These are phyloP conservation scores for Citrus reticulata DNA, from an alignment of 345 rosid genomes.

Conservation along the genomic window DNA sequence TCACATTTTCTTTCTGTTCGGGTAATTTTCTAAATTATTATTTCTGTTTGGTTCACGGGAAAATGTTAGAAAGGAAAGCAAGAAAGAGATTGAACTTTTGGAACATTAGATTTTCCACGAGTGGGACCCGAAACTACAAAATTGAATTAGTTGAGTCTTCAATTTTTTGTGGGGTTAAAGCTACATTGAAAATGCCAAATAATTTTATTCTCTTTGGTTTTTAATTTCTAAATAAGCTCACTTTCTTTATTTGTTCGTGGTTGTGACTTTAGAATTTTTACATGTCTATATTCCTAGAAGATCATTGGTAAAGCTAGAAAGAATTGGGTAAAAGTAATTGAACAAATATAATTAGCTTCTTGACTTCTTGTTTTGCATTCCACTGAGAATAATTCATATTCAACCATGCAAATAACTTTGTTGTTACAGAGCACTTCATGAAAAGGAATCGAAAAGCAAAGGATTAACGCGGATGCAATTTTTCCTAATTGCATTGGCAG, in stretches of 20 bases:
- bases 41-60: conserved; percentile 25
- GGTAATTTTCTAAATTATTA: not conserved
- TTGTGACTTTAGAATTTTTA: not conserved
- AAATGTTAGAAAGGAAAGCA: not conserved
- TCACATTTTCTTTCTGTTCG: not conserved
- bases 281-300: conserved; percentile 7
- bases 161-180: not conserved
- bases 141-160: conserved; percentile 5
- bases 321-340: not conserved
- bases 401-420: not conserved
- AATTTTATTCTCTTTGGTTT: not conserved
- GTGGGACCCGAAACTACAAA: conserved; percentile 5
- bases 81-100: not conserved
- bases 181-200: not conserved
- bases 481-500: conserved; percentile 58
- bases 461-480: conserved; percentile 80
- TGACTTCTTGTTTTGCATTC: not conserved
- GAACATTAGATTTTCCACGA: conserved; percentile 11
- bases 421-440: conserved; percentile 84
- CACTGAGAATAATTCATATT: not conserved
- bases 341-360: not conserved
- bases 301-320: not conserved
- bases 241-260: not conserved
- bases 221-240: not conserved
- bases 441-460: conserved; percentile 54